Evolutionary conservation across 2,329 filamentous ascomycete genomes (phyloP), one percentile per base, ranked within the genome.

Genomic region (Fusarium beomiforme): DNA sequence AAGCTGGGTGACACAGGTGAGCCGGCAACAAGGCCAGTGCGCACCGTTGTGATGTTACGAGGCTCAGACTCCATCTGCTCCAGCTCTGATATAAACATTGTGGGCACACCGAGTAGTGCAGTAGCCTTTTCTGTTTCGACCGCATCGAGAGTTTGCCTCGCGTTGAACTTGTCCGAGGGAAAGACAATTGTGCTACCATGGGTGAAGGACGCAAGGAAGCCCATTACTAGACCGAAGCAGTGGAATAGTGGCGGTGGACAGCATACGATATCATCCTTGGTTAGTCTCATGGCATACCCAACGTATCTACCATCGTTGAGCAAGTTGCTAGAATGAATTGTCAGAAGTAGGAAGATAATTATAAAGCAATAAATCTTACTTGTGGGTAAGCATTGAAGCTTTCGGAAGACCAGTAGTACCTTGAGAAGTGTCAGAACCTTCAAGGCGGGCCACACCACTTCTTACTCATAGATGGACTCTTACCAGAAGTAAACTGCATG

Each of bases 401-500:
- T 54, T 54, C 0, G 51, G 51, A 5, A 23, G 51, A 17, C 51
- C 51, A 33, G 51, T 54, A 8, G 51, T 43, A 10, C 37, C 51
- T 54, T 3, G 1, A 3, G 0, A 9, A 0, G 2, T 6, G 51
- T 54, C 3, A 54, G 43, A 46, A 46, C n/a, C n/a, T 41, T 41
- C 19, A 37, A 33, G 11, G 31, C 14, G 14, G 14, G 14, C 11
- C 6, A 33, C 14, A 33, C 31, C 11, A 33, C 31, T 6, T 14
- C 31, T 33, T 12, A 17, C 29, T 9, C 2, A 17, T 9, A 1
- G 5, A 2, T 2, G 17, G 3, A 3, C 2, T 17, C 50, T 21
- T 8, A 54, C 51, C 51, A 42, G 37, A 54, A n/a, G 51, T 54
- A 10, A 54, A 54, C 17, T 54, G 51, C 37, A 54, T 42, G 1